Evolutionary conservation across 2,329 filamentous ascomycete genomes (phyloP).

Genomic region (Aspergillus sp.): DNA sequence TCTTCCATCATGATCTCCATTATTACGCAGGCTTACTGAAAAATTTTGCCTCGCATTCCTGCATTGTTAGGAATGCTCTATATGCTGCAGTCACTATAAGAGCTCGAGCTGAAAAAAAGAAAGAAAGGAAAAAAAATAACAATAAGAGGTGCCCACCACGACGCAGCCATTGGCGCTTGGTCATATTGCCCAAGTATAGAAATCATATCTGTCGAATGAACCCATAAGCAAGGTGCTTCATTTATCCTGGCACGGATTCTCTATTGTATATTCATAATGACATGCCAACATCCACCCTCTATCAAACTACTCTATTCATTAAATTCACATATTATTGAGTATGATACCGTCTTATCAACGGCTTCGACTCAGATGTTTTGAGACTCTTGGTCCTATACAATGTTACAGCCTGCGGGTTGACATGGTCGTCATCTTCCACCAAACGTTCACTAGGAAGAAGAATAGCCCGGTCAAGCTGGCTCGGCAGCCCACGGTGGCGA

Average conservation of each 20-base stretch:
- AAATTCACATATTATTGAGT: neutral
- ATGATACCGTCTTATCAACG: constrained; percentile 12
- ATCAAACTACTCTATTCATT: neutral
- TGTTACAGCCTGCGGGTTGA: neutral
- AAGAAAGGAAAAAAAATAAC: too few relatives aligned
- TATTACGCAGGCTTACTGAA: neutral
- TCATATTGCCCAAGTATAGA: too few relatives aligned
- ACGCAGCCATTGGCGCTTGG: too few relatives aligned
- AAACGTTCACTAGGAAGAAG: constrained; percentile 35
- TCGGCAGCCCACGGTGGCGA: constrained; percentile 59
- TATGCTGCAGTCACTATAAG: too few relatives aligned
- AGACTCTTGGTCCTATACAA: constrained; percentile 9
- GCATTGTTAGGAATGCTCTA: too few relatives aligned
- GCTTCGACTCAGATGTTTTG: constrained; percentile 2
- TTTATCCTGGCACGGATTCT: too few relatives aligned
- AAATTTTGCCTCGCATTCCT: neutral
- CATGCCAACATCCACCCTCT: neutral
- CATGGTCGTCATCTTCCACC: constrained; percentile 19
- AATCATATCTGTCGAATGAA: too few relatives aligned
- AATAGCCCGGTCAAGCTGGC: constrained; percentile 56
- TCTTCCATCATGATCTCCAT: neutral
- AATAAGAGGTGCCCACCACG: too few relatives aligned
- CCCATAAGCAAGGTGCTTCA: too few relatives aligned
- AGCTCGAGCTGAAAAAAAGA: too few relatives aligned
- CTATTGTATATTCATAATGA: too few relatives aligned